These are phyloP conservation scores for Penicillium ochrochloron DNA, from an alignment of 495 filamentous ascomycete species.

Conservation along the genomic window DNA sequence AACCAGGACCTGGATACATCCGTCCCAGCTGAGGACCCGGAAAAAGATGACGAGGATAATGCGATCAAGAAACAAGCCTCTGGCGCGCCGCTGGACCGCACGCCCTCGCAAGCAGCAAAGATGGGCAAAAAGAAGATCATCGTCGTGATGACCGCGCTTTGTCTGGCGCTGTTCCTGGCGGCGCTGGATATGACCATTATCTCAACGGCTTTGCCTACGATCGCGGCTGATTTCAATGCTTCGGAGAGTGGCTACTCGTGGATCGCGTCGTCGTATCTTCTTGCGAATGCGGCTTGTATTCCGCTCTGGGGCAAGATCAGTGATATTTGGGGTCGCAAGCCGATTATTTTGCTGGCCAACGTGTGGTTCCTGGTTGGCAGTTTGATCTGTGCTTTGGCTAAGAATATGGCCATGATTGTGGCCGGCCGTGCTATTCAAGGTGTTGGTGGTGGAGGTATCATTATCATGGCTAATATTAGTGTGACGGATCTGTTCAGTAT, in stretches of 20 bases:
- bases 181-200: slow-evolving; percentile 61
- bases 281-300: slow-evolving; percentile 69
- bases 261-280: slow-evolving; percentile 73
- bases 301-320: slow-evolving; percentile 83
- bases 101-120: slow-evolving; percentile 45
- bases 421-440: slow-evolving; percentile 80
- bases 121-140: slow-evolving; percentile 54
- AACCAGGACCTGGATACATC: not conserved
- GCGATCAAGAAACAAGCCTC: slow-evolving; percentile 27
- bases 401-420: slow-evolving; percentile 74
- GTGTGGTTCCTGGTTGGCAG: slow-evolving; percentile 76
- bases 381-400: slow-evolving; percentile 69
- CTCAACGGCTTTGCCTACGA: slow-evolving; percentile 63
- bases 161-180: slow-evolving; percentile 56
- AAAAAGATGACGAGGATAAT: slow-evolving; percentile 20
- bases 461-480: slow-evolving; percentile 79
- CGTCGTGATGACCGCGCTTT: slow-evolving; percentile 56
- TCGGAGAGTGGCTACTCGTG: slow-evolving; percentile 72
- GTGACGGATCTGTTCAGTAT: slow-evolving; percentile 83
- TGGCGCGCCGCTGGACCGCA: slow-evolving; percentile 39
- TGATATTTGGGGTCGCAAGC: slow-evolving; percentile 88
- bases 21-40: not conserved
- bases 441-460: slow-evolving; percentile 79
- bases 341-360: slow-evolving; percentile 73
- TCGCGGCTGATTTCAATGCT: slow-evolving; percentile 63